Evolutionary conservation across 345 rosid genomes (phyloP), one percentile per base, ranked within the genome.

Genomic region (Gossypium rotundifolium): DNA sequence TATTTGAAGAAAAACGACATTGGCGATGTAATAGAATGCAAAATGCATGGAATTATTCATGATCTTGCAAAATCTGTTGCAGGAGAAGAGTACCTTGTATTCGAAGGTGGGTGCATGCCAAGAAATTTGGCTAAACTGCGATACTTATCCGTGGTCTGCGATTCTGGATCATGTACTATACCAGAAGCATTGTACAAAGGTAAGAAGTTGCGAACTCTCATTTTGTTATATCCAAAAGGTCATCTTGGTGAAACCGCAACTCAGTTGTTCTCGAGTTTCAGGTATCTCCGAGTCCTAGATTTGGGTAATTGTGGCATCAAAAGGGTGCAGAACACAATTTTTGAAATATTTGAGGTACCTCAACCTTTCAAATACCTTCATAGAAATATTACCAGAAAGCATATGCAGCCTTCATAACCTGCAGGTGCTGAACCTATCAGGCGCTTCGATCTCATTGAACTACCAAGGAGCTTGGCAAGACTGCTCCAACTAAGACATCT

Each of bases 1-100:
- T 79, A 70, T 44, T 67, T 11, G 22, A 16, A 45, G 17, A 16
- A 18, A 4, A 9, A 51, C 7, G 20, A 42, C 13, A 52, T 29
- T 27, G 74, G 17, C 2, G 61, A 38, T 33, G 33, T 12, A 4
- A 11, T 0, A 44, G 53, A 29, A 3, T 79, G 75, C 65, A 78
- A 62, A 29, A 71, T 84, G 81, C 82, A 84, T 74, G 76, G 75
- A 72, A 75, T 81, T 14, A 77, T 81, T 33, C 81, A 79, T 20
- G 81, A 84, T 75, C 83, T 84, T 27, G 84, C 76, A 2, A 61
- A 42, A 54, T 72, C 65, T 44, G 42, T 81, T 55, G 70, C 33
- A 38, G 70, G 76, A 48, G 64, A 33, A 5, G 80, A 80, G 63
- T 77, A 4, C 59, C 20, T 70, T 42, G 18, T 46, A 65, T 38